Percentiles rank a stretch among this genome's conserved stretches.
These are phyloP conservation scores for Colletotrichum sp. DNA, from an alignment of 2,329 filamentous ascomycete species.

Conservation along the genomic window DNA sequence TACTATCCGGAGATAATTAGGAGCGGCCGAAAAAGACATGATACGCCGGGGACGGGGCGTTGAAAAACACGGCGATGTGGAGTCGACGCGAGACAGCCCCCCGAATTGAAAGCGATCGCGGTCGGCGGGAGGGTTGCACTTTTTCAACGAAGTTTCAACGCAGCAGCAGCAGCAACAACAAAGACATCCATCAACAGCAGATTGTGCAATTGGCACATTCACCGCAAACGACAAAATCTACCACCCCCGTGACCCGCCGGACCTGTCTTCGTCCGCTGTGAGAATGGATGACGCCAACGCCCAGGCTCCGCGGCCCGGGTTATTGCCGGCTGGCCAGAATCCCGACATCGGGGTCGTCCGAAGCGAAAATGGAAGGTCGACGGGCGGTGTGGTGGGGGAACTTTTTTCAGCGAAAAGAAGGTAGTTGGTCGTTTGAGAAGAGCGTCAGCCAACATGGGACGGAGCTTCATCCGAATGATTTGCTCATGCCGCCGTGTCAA, in stretches of 20 bases:
- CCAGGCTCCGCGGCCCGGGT: slow-evolving; percentile 1
- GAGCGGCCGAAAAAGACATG: not conserved
- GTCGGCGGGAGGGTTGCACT: not conserved
- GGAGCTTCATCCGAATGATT: not conserved
- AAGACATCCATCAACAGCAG: not conserved
- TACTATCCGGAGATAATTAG: not conserved
- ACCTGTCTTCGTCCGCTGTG: slow-evolving; percentile 13
- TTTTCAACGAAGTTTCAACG: not conserved
- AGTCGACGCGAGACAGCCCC: not conserved
- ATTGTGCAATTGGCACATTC: not conserved
- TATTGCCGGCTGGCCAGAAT: slow-evolving; percentile 10
- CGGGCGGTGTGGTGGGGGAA: not conserved
- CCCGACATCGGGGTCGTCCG: slow-evolving; percentile 11
- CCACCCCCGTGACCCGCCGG: not conserved
- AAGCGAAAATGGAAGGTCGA: not conserved
- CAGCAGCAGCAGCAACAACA: no score
- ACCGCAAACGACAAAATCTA: not conserved
- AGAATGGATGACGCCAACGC: slow-evolving; percentile 13
- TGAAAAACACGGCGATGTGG: not conserved
- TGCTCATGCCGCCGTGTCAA: not conserved
- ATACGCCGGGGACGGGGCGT: not conserved
- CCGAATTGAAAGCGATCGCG: not conserved
- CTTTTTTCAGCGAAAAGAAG: not conserved
- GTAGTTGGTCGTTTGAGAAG: not conserved
- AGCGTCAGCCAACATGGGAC: not conserved